Evolutionary conservation across 139 green algal species (phyloP), one percentile per base, ranked within the genome.

Genomic region (Zygnema circumcarinatum): DNA sequence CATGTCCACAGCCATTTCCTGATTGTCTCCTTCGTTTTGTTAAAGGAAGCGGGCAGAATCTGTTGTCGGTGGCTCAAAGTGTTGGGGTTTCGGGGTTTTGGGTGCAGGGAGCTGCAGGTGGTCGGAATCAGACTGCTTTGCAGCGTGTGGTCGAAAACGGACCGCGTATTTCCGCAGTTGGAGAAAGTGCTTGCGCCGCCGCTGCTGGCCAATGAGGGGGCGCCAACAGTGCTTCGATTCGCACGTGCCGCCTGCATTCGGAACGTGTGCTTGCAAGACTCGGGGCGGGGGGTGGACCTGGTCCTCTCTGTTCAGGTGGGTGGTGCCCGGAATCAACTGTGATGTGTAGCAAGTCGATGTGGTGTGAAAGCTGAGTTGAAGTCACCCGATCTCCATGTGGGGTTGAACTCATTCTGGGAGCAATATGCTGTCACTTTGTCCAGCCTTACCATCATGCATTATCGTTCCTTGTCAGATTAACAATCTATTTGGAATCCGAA

Each of bases 231-330:
- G 35, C 16, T 62, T 7, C 47, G 47, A 62, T 62, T 62, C 16
- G 7, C 47, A 25, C 47, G 47, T 25, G 47, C 47, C 16, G 7
- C 75, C 22, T 83, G 39, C 25, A 38, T 83, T 38, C 32, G 32
- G 2, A 3, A 33, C 2, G 32, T 83, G 2, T 83, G 75, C 35
- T 31, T 20, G 25, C n/a, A 38, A 2, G 75, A 83, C 7, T 42
- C 75, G n/a, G 75, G 2, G 3, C 33, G 32, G 75, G 75, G 75
- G 2, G 32, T 39, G n/a, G 75, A 39, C 20, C 22, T 83, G 7
- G 75, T 83, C 20, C 75, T 83, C 7, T 36, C 33, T 33, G 38
- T 83, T 52, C 75, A 83, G 32, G 69, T 41, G 69, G 16, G 35
- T 52, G 36, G 35, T 25, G n/a, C 56, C 25, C 25, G 56, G 29